Base-by-base conservation (phyloP, 805 yeast species). In the Candida alai region DNA sequence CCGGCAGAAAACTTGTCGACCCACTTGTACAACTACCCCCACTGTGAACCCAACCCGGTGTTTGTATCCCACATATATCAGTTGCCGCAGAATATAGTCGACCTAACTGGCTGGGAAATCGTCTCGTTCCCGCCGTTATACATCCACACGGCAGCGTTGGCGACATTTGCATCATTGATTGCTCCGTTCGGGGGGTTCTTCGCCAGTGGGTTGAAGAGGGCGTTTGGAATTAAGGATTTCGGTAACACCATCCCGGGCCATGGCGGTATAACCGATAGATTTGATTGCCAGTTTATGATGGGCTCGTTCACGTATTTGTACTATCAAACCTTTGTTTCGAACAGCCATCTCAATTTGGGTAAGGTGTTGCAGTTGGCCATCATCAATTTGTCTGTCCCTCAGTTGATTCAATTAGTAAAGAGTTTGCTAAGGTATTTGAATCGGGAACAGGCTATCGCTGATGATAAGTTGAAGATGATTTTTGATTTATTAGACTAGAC, bases 161-260 rank as follows among this genome's bases (percentile, higher is more conserved):
- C 97, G 11, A 83, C 95, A 3, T 93, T 93, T 70, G 97, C 98
- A 2, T 90, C 97, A 0, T 72, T 93, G 45, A 82, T 93, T 58
- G 98, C 98, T 3, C 98, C 98, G 40, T 93, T 93, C 56, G 98
- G 98, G 35, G 98, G 98, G 2, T 93, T 93, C 59, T 93, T 93
- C 52, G 97, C 97, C 5, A 82, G 94, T 35, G 98, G 97, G n/a
- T 71, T 93, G 49, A 93, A 93, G 68, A 79, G 98, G 62, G 87
- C 97, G 10, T 89, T 93, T 65, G 85, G 90, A 52, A 88, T 89
- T 36, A 93, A 93, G 63, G 98, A 93, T 62, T 93, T 93, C 53
- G 98, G 97, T 47, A 95, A 90, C 54, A 90, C 97, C 7, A 93
- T 93, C 47, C 98, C 98, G 11, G 98, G 98, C 20, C 98, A 93